Base-by-base conservation (phyloP, 2,329 filamentous ascomycete species). In the Bipolaris zeicola region DNA sequence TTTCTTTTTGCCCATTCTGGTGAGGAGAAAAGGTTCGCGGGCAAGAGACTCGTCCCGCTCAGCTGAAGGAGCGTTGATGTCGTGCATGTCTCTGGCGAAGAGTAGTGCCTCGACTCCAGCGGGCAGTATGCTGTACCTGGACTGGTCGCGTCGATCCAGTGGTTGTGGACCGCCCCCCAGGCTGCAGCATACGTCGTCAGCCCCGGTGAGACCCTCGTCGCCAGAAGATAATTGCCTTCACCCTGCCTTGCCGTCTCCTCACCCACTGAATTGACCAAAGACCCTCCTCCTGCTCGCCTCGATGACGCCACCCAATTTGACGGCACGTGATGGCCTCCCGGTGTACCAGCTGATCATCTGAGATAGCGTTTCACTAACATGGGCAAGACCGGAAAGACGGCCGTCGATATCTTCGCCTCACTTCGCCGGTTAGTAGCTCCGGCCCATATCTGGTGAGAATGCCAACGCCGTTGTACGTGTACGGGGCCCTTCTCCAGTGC, bases 351-450 rank as follows among this genome's bases (percentile, higher is more conserved):
- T 55, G 52, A 55, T 50, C 39, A 50, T 5, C 31, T 26, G 26
- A 46, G 46, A 50, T 55, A 44, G 36, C 52, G 52, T 50, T 50
- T 55, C 46, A 50, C 33, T 34, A 39, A 39, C 18, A 20, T 37
- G 46, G 49, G 38, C 42, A 36, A 38, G 38, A 47, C 45, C 39
- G 52, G 41, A 31, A 55, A 43, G 33, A n/a, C 46, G 13, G 46
- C 24, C 46, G 16, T 44, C 28, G 26, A 34, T 31, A 18, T 33
- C 28, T 36, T 37, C 46, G 52, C 52, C 52, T 55, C 52, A 55
- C 52, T 55, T 28, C 45, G 34, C 33, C 44, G 10, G 33, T 22
- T 34, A 37, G 22, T 14, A 5, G 22, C 22, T 18, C 45, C 45
- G 45, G 16, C 26, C 16, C 28, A 20, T 26, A 14, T 37, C 14